These are phyloP conservation scores for Karstenula rhodostoma DNA, from an alignment of 2,329 filamentous ascomycete genomes.

Conservation along the genomic window DNA sequence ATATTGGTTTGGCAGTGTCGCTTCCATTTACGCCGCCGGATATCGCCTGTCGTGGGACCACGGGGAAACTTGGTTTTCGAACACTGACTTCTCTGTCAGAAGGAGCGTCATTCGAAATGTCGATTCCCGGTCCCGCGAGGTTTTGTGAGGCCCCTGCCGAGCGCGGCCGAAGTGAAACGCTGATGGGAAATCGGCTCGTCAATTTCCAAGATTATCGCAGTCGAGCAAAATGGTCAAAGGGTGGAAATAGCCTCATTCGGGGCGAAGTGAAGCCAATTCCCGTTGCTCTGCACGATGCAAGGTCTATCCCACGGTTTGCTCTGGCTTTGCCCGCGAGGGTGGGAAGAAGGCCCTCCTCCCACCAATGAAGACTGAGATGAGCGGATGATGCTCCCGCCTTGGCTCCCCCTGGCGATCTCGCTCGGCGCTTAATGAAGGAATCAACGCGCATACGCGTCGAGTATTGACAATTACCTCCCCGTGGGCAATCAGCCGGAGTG, in stretches of 20 bases:
- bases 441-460: slow-evolving; percentile 14
- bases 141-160: slow-evolving; percentile 6
- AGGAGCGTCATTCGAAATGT: slow-evolving; percentile 4
- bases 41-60: not conserved
- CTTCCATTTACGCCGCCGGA: not conserved
- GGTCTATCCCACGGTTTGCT: not conserved
- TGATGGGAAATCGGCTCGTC: not conserved
- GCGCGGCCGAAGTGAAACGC: slow-evolving; percentile 10
- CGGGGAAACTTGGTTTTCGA: slow-evolving; percentile 2
- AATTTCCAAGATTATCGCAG: not conserved
- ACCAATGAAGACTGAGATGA: slow-evolving; percentile 12
- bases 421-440: slow-evolving; percentile 1
- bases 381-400: slow-evolving; percentile 14
- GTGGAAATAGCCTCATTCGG: not conserved
- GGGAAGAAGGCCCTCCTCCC: not conserved
- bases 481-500: slow-evolving; percentile 10
- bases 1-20: not conserved
- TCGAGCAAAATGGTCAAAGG: not conserved
- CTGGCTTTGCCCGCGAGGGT: slow-evolving; percentile 1
- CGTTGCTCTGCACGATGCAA: not conserved
- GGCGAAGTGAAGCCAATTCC: not conserved
- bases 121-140: slow-evolving; percentile 1
- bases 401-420: slow-evolving; percentile 12
- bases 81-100: not conserved
- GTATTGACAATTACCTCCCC: slow-evolving; percentile 7